Base-by-base conservation (phyloP, 2,329 filamentous ascomycete species). In the Botrytis hyacinthi region DNA sequence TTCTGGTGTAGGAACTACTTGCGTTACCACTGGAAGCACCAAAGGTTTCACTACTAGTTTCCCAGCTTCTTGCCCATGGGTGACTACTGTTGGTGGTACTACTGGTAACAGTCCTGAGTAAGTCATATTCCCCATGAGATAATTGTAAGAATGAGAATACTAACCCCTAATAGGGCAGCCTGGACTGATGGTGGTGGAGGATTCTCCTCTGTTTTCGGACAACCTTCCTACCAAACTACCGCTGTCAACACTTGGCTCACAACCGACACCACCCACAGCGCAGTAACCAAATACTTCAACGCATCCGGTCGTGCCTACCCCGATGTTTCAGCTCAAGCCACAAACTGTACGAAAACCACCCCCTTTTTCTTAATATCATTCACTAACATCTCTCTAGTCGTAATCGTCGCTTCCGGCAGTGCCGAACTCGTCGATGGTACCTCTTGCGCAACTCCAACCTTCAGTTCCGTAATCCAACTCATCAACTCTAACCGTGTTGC, bases 401-500 rank as follows among this genome's bases (percentile, higher is more conserved):
- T 81, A 16, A 76, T 81, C 42, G 75, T 83, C 68, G 81, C 81
- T 69, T 78, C 80, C 22, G 83, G 83, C 5, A 77, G 62, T 0
- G 77, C 80, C 29, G 77, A 80, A 8, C 77, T 79, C 0, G 84
- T 89, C 46, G 83, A 83, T 51, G 88, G 88, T 6, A 88, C 85
- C 1, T 86, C 83, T 20, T 88, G 88, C 22, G 86, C 88, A 1
- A 82, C 86, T 0, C 91, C 91, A 0, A 83, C 88, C 0, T 87
- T 87, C 6, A 85, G 88, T 2, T 87, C 85, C 46, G 84, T 92
- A 70, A 84, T 92, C 59, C 83, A 87, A 7, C 83, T 92, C 5
- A 81, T 92, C 66, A 92, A 92, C 77, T 89, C 90, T 75, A 88
- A 87, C 0, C 82, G 89, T 22, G 79, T 91, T 22, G 82, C 85